Conservation (phyloP, 1,139 yeast species). For the Zygosaccharomyces sapae region DNA sequence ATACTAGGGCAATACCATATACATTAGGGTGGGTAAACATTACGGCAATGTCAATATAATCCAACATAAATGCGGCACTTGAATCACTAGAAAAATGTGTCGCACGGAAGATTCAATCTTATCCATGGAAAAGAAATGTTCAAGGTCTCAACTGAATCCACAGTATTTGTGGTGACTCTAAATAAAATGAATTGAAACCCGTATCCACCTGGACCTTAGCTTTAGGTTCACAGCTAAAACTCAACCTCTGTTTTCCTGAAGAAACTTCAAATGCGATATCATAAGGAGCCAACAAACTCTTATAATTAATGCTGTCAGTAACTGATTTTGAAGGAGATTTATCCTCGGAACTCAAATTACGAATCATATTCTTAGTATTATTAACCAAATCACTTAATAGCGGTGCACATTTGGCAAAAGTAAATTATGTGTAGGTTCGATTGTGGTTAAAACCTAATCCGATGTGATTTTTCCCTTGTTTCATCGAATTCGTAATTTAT, state of each 20-base stretch:
- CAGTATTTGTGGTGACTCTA: conserved; percentile 52
- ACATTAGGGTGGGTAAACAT: conserved; percentile 44
- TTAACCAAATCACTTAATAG: conserved; percentile 57
- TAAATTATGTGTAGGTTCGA: conserved; percentile 62
- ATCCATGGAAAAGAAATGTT: conserved; percentile 45
- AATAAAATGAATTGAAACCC: conserved; percentile 63
- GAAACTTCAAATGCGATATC: conserved; percentile 63
- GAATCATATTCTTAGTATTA: conserved; percentile 42
- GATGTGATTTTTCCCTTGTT: conserved; percentile 32
- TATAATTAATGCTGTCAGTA: conserved; percentile 36
- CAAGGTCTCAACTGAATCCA: conserved; percentile 41
- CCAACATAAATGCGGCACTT: conserved; percentile 68
- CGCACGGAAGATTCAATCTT: conserved; percentile 68
- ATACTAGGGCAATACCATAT: conserved; percentile 51
- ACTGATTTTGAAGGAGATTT: conserved; percentile 11
- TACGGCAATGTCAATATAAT: conserved; percentile 44
- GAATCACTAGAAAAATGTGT: conserved; percentile 88
- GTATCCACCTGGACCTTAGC: conserved; percentile 89
- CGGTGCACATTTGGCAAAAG: conserved; percentile 74
- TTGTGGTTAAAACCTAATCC: conserved; percentile 29
- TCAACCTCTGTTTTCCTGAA: conserved; percentile 67
- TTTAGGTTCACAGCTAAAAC: conserved; percentile 85
- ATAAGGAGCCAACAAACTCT: conserved; percentile 45
- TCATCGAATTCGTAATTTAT: conserved; percentile 42
- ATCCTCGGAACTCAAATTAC: conserved; percentile 21